Evolutionary conservation across 176 grass and related monocot species (phyloP).

Genomic region (Ensete ventricosum): DNA sequence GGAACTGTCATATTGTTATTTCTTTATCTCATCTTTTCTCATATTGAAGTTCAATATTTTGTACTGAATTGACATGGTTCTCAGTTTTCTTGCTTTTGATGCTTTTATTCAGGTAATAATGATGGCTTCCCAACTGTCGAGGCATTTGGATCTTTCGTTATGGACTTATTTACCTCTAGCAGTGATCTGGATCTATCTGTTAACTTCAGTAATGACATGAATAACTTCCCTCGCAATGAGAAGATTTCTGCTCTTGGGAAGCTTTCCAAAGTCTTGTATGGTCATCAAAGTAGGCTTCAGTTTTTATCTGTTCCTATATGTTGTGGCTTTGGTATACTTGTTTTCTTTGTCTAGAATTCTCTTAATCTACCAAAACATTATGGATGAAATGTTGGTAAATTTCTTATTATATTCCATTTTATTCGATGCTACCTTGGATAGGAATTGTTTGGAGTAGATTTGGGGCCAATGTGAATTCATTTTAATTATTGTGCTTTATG

Average conservation of each 20-base stretch:
- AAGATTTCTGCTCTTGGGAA: slow-evolving; percentile 54
- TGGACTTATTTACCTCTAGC: slow-evolving; percentile 73
- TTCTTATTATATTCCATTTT: neutral
- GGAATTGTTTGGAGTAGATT: neutral
- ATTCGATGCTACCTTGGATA: neutral
- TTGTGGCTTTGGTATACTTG: neutral
- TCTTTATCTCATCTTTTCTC: neutral
- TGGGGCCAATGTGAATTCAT: neutral
- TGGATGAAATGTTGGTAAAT: neutral
- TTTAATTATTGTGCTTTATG: neutral
- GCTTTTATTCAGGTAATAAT: slow-evolving; percentile 38
- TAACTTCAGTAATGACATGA: slow-evolving; percentile 44
- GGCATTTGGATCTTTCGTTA: slow-evolving; percentile 90
- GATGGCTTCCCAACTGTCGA: slow-evolving; percentile 51
- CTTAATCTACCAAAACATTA: neutral
- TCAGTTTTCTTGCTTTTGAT: slow-evolving; percentile 11
- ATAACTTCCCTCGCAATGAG: slow-evolving; percentile 30
- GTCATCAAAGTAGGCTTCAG: slow-evolving; percentile 56
- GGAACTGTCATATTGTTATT: neutral
- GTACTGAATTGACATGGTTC: neutral
- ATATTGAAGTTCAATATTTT: neutral
- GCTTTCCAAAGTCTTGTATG: slow-evolving; percentile 54
- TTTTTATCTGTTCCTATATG: slow-evolving; percentile 12
- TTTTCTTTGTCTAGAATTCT: neutral
- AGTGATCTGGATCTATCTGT: slow-evolving; percentile 91